These are phyloP conservation scores for Apophysomyces ossiformis DNA, from an alignment of 371 early-diverging fungal species.

Conservation along the genomic window DNA sequence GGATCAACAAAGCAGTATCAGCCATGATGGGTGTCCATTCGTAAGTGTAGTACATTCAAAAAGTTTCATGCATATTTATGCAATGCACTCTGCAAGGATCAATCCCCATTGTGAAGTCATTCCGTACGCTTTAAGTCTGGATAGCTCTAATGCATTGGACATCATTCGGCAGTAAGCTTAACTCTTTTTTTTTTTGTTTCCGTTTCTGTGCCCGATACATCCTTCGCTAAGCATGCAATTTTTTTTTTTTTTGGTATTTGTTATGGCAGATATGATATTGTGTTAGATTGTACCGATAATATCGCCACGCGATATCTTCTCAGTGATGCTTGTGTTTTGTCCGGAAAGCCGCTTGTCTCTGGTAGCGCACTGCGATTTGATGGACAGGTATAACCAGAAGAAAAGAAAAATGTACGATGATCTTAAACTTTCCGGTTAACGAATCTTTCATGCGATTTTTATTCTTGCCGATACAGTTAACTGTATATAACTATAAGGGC, in stretches of 20 bases:
- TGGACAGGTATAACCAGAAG: slow-evolving; percentile 72
- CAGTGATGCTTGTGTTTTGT: slow-evolving; percentile 92
- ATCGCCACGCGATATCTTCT: slow-evolving; percentile 96
- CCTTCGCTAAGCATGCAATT: too few species aligned
- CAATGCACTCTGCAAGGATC: slow-evolving; percentile 34
- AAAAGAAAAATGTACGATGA: neutral
- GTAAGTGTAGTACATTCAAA: slow-evolving; percentile 35
- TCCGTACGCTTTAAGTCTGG: slow-evolving; percentile 61
- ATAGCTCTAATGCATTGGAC: slow-evolving; percentile 70
- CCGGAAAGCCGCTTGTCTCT: slow-evolving; percentile 88
- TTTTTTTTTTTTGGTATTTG: too few species aligned
- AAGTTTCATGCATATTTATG: slow-evolving; percentile 12
- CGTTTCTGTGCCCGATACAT: too few species aligned
- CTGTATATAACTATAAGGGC: slow-evolving; percentile 81
- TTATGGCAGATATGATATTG: slow-evolving; percentile 79
- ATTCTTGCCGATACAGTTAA: slow-evolving; percentile 55
- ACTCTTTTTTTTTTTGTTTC: neutral
- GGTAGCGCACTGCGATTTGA: slow-evolving; percentile 95
- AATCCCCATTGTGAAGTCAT: slow-evolving; percentile 61
- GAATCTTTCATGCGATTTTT: neutral
- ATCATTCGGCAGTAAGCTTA: slow-evolving; percentile 49
- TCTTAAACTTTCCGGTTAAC: neutral
- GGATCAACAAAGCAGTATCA: slow-evolving; percentile 81
- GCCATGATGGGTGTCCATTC: slow-evolving; percentile 69
- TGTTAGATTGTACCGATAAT: slow-evolving; percentile 97